Evolutionary conservation across 345 rosid genomes (phyloP), one percentile per base, ranked within the genome.

Genomic region (Erucastrum elatum): DNA sequence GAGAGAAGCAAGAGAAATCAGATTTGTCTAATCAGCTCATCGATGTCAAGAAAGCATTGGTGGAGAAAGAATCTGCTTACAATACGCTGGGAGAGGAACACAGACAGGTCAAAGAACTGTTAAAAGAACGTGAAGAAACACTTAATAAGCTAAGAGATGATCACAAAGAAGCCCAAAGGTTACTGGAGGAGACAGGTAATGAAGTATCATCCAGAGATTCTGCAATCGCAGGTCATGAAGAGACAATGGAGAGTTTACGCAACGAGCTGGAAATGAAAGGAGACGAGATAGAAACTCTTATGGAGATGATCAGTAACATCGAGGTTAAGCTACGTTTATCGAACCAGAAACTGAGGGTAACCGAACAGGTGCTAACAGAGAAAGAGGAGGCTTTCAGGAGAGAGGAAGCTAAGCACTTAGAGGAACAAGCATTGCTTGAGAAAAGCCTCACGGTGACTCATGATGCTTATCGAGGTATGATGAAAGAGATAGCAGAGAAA

Each of bases 341-440:
- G 15, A 96, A 87, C 87, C 99, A 96, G 87, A 93, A 96, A 80
- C 94, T 91, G 30, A 90, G 99, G 49, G 88, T 95, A 75, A 91
- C 96, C 1, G 99, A 96, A 26, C 99, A 96, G 72, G 83, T 89
- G 44, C 88, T 96, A 55, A 74, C 87, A 0, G 97, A 91, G 87
- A 90, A 83, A 75, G 99, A 93, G 83, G 98, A 90, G 75, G 80
- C 76, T 51, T 89, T 86, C 72, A 86, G 84, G 82, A 84, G 78
- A 77, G 90, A 87, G 53, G 94, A 90, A 80, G 90, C 84, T 46
- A 86, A 83, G 64, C 84, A 86, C 81, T 74, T 72, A 74, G 87
- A 88, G 84, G 93, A 91, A 68, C 90, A 75, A 75, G 86, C 77
- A 83, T 34, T 81, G 34, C 89, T 93, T 15, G 94, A 91, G 83